phyloP scores from a whole-genome alignment of 352 stramenopile genomes.

The Pythium dissotocum region DNA sequence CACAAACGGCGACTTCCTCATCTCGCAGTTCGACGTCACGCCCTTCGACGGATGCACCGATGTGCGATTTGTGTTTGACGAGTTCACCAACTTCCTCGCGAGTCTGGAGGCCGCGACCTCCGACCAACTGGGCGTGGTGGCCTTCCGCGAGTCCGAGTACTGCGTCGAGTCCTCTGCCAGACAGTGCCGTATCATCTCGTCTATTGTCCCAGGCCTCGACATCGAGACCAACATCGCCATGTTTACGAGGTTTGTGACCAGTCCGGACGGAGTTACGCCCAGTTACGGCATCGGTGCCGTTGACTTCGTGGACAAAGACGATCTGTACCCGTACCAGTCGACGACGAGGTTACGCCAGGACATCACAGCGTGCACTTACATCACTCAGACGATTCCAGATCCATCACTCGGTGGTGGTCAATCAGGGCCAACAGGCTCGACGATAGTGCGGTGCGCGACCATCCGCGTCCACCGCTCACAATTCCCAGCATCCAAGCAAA shows the following conservation, averaged over 20 bases:
- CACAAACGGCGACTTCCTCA: slow-evolving; percentile 18
- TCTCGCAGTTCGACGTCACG: slow-evolving; percentile 16
- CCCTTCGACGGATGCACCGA: slow-evolving; percentile 18
- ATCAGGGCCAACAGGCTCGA: neutral
- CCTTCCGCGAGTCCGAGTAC: slow-evolving; percentile 21
- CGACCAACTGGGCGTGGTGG: slow-evolving; percentile 19
- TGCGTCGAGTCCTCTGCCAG: neutral
- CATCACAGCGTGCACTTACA: slow-evolving; percentile 1
- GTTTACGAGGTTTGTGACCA: slow-evolving; percentile 14
- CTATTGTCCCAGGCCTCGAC: neutral
- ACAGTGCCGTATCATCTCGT: slow-evolving; percentile 10
- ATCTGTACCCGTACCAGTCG: slow-evolving; percentile 20
- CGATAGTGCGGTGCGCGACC: slow-evolving; percentile 13
- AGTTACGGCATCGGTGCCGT: slow-evolving; percentile 7
- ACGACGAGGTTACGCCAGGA: slow-evolving; percentile 6
- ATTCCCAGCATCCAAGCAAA: slow-evolving; percentile 4
- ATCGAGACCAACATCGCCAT: slow-evolving; percentile 24
- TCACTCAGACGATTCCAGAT: slow-evolving; percentile 12
- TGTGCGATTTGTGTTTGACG: slow-evolving; percentile 15
- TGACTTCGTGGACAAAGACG: slow-evolving; percentile 23
- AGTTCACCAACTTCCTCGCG: slow-evolving; percentile 10
- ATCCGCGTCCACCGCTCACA: slow-evolving; percentile 5
- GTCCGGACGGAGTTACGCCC: neutral
- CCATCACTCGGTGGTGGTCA: neutral
- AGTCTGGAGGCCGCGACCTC: slow-evolving; percentile 18